Conservation (phyloP, 73 alveolate genomes). For the Strombidium stylifer region DNA sequence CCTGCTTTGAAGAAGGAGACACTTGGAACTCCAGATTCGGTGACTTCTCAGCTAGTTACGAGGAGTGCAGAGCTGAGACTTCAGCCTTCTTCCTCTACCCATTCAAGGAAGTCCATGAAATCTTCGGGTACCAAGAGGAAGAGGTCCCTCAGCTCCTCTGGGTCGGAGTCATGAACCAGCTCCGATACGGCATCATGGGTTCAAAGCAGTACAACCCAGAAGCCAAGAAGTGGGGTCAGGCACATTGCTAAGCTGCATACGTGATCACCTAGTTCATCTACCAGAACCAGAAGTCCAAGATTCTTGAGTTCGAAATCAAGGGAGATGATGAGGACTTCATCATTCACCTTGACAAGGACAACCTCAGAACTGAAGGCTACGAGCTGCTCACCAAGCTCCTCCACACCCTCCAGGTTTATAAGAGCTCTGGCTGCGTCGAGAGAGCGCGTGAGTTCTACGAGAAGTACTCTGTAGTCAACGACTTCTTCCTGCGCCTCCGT, state of each 20-base stretch:
- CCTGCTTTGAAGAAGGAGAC: conserved; percentile 71
- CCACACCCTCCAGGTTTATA: conserved; percentile 31
- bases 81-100: conserved; percentile 74
- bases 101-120: conserved; percentile 58
- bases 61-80: conserved; percentile 86
- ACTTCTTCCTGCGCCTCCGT: conserved; percentile 42
- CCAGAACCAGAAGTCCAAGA: not conserved
- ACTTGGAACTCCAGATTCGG: conserved; percentile 85
- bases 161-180: conserved; percentile 61
- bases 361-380: conserved; percentile 32
- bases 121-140: conserved; percentile 31
- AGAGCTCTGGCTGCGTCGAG: conserved; percentile 38
- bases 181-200: conserved; percentile 60
- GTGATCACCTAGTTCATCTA: conserved; percentile 43
- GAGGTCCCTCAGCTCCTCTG: conserved; percentile 61
- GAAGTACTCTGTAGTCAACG: conserved; percentile 37
- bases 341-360: conserved; percentile 30
- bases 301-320: conserved; percentile 11
- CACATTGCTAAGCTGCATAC: conserved; percentile 58
- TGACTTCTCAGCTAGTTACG: conserved; percentile 63
- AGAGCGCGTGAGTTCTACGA: conserved; percentile 38
- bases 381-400: conserved; percentile 52
- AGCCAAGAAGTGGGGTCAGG: conserved; percentile 73
- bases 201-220: conserved; percentile 56
- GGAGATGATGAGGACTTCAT: conserved; percentile 42